phyloP scores from a whole-genome alignment of 176 grass and related monocot genomes.

The Rhipidocladum racemiflorum region DNA sequence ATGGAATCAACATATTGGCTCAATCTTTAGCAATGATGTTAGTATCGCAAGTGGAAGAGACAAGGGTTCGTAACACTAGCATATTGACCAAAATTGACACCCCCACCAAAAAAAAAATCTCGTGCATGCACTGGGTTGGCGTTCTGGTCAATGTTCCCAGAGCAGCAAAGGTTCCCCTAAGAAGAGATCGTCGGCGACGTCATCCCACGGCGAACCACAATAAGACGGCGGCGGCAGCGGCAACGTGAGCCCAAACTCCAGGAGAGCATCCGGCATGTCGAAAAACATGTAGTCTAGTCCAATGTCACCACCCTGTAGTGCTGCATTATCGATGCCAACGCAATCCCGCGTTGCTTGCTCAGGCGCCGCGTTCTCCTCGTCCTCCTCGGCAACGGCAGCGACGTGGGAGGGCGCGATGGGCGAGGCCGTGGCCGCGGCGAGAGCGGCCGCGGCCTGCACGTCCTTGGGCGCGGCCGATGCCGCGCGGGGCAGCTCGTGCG shows the following conservation, averaged over 20 bases:
- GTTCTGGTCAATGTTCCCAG: constrained; percentile 44
- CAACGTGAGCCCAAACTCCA: constrained; percentile 23
- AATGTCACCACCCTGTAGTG: not conserved
- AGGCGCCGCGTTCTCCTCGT: not conserved
- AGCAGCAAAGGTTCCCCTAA: constrained; percentile 47
- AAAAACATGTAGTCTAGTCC: constrained; percentile 22
- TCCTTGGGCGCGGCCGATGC: constrained; percentile 70
- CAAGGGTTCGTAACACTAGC: not conserved
- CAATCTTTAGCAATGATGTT: not conserved
- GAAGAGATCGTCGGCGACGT: constrained; percentile 6
- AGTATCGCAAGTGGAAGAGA: not conserved
- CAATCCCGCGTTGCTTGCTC: not conserved
- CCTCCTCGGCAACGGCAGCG: not conserved
- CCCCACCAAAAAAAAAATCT: not conserved
- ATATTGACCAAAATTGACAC: not conserved
- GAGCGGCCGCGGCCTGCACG: constrained; percentile 71
- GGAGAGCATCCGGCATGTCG: constrained; percentile 26
- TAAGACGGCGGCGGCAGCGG: not conserved
- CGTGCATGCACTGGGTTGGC: not conserved
- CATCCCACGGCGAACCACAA: constrained; percentile 33
- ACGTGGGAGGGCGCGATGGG: not conserved
- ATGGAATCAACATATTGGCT: not conserved
- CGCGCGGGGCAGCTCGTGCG: constrained; percentile 54
- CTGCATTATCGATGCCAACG: not conserved
- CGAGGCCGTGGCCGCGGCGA: constrained; percentile 39